Conservation (phyloP, 2,329 filamentous ascomycete genomes). For the Penicillium aurantiogriseum region DNA sequence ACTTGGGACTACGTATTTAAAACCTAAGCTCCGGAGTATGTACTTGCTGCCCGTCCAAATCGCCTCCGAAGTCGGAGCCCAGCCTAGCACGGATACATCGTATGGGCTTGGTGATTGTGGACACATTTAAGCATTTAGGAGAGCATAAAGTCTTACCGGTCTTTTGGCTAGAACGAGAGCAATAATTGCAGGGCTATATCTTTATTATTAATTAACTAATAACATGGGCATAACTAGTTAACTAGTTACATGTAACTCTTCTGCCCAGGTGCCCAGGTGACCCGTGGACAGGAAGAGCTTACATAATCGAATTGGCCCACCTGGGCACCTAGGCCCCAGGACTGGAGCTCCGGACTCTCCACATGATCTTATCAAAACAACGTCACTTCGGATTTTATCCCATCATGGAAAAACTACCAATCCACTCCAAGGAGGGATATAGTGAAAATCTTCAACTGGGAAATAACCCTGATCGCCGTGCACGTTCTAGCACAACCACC, state of each 20-base stretch:
- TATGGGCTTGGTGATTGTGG: background rate
- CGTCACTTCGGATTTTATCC: conserved; percentile 1
- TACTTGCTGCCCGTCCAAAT: background rate
- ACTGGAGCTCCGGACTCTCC: background rate
- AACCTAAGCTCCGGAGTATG: background rate
- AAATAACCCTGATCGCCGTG: background rate
- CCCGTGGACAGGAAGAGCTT: background rate
- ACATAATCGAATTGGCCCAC: conserved; percentile 2
- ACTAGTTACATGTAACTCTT: too few relatives aligned
- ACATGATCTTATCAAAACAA: conserved; percentile 10
- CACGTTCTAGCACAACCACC: conserved; percentile 1
- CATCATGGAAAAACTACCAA: conserved; percentile 23
- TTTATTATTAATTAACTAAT: background rate
- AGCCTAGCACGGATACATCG: background rate
- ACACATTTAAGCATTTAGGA: background rate
- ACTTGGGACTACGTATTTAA: background rate
- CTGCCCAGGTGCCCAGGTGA: too few relatives aligned
- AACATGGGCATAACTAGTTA: too few relatives aligned
- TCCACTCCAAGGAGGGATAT: conserved; percentile 15
- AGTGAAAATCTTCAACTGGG: background rate
- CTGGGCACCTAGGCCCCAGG: too few relatives aligned
- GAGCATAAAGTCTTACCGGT: background rate
- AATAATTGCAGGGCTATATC: background rate
- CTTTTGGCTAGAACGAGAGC: background rate
- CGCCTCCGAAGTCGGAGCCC: conserved; percentile 9